phyloP scores from a whole-genome alignment of 768 basidiomycete genomes.

The Gymnopilus junonius region DNA sequence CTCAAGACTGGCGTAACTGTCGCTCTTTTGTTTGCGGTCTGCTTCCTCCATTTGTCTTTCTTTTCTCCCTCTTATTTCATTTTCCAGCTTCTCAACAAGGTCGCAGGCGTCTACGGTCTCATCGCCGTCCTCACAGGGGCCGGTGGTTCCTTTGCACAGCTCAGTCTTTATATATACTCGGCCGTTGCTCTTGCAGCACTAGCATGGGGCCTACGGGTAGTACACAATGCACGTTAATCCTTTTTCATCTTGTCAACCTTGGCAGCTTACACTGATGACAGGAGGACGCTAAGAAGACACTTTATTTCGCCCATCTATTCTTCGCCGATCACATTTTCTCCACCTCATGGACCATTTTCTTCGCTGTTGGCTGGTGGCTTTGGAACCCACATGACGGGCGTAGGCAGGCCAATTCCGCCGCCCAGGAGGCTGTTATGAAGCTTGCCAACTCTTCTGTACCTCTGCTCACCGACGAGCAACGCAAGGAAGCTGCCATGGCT shows the following conservation, averaged over 20 bases:
- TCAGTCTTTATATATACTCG: constrained; percentile 94
- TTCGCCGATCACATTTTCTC: constrained; percentile 90
- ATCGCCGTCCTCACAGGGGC: constrained; percentile 90
- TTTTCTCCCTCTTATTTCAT: constrained; percentile 5
- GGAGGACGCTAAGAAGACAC: constrained; percentile 86
- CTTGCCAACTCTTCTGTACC: constrained; percentile 53
- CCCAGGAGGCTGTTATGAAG: constrained; percentile 86
- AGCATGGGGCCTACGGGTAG: constrained; percentile 86
- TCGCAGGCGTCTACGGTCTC: constrained; percentile 95
- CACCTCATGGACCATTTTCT: constrained; percentile 91
- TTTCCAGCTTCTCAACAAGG: constrained; percentile 88
- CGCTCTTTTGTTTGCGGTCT: constrained; percentile 86
- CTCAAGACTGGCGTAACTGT: constrained; percentile 93
- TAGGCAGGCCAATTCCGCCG: constrained; percentile 78
- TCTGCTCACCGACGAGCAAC: constrained; percentile 66
- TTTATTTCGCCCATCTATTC: constrained; percentile 92
- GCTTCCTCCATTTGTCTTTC: constrained; percentile 30
- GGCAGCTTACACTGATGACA: constrained; percentile 38
- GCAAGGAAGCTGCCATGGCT: constrained; percentile 70
- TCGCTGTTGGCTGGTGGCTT: constrained; percentile 89
- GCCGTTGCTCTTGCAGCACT: constrained; percentile 79
- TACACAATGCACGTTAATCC: constrained; percentile 70
- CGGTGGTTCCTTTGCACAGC: constrained; percentile 91
- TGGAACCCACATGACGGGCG: constrained; percentile 92
- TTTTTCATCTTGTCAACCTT: constrained; percentile 5